Evolutionary conservation across 805 yeast species (phyloP).

Genomic region (Candida saitoana): DNA sequence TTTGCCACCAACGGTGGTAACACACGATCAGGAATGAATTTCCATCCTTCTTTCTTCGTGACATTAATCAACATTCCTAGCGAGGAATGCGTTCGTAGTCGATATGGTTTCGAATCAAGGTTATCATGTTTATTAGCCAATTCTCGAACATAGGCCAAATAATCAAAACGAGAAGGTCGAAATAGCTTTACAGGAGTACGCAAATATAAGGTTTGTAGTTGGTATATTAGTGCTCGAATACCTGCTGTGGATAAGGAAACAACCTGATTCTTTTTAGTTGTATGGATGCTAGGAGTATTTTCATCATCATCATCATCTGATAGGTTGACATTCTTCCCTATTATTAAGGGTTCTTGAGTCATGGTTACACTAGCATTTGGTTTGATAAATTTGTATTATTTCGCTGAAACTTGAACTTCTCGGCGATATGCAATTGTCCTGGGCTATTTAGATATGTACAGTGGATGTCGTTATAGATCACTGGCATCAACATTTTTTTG

Average conservation of each 20-base stretch:
- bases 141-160: conserved; percentile 63
- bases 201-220: conserved; percentile 70
- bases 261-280: conserved; percentile 31
- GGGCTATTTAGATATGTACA: not conserved
- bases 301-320: not conserved
- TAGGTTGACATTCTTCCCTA: not conserved
- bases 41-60: conserved; percentile 76
- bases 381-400: not conserved
- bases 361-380: not conserved
- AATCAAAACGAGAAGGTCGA: conserved; percentile 87
- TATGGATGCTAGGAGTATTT: not conserved
- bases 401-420: too few species aligned
- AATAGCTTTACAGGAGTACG: conserved; percentile 83
- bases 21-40: conserved; percentile 76
- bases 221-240: conserved; percentile 76
- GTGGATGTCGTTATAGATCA: not conserved
- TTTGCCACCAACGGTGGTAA: conserved; percentile 87
- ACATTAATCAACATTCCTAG: conserved; percentile 72
- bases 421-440: too few species aligned
- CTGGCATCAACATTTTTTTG: not conserved
- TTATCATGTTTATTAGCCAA: conserved; percentile 43
- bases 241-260: conserved; percentile 85
- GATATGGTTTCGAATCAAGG: conserved; percentile 46
- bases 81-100: conserved; percentile 68
- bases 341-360: not conserved